Evolutionary conservation across 371 early-diverging fungal species (phyloP), one percentile per base, ranked within the genome.

Genomic region (Mortierella sp.): DNA sequence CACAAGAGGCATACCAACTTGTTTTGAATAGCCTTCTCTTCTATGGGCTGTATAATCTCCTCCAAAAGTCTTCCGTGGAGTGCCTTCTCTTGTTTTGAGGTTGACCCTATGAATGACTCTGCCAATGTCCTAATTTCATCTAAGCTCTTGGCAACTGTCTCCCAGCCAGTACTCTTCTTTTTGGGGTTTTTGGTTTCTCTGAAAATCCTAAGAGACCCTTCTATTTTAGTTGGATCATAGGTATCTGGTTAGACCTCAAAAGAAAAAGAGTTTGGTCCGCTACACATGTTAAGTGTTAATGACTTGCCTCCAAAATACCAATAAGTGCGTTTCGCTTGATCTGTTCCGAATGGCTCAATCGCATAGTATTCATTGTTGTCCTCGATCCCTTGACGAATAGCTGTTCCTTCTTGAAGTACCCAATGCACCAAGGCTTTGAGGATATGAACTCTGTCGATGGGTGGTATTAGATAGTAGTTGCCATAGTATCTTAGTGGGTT

Each of bases 271-370:
- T 15, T 15, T 10, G 15, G 43, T 43, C 43, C 15, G 10, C 43
- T 10, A 43, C 21, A 15, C 15, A 43, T 43, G 13, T 9, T 43
- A 15, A n/a, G 21, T 19, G n/a, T 3, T 48, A 11, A 19, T 48
- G 48, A 65, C 58, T 47, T 72, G 61, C 82, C 76, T 72, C 82
- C 82, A 76, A 81, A 81, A 62, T 81, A 76, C 82, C 82, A 81
- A 58, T 81, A 81, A 15, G 72, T 55, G 15, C 82, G 68, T 19
- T 65, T 72, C 3, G 69, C n/a, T 24, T 81, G 72, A 58, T 81
- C 82, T 10, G 48, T 50, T 2, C 82, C 82, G 24, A 70, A 81
- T 5, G 82, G 82, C 15, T 65, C 66, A 2, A 81, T 67, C 19
- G 47, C n/a, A 47, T 66, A 76, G 10, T 11, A 33, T 15, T 76